phyloP scores from a whole-genome alignment of 768 basidiomycete species.

The Leucogyrophana mollusca region DNA sequence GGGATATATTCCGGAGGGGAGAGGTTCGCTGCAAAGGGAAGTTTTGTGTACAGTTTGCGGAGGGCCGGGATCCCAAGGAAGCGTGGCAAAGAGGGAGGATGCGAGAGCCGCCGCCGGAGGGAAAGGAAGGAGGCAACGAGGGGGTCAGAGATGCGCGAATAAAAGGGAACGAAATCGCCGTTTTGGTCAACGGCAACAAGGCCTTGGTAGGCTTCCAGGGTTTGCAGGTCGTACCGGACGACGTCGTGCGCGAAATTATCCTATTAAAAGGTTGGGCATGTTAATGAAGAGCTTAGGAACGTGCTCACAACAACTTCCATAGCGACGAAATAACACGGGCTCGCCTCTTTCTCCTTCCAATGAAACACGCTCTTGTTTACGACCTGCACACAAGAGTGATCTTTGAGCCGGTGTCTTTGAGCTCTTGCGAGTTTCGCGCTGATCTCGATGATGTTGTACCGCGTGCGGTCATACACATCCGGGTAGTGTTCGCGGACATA shows the following conservation, averaged over 20 bases:
- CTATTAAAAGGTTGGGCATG: conserved; percentile 36
- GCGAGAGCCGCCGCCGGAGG: conserved; percentile 58
- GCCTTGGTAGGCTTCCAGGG: conserved; percentile 81
- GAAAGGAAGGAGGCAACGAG: conserved; percentile 77
- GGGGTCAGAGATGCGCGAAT: conserved; percentile 82
- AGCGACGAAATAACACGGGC: conserved; percentile 91
- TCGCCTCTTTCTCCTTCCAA: conserved; percentile 71
- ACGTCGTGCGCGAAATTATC: conserved; percentile 98
- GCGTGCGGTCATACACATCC: conserved; percentile 90
- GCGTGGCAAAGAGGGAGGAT: conserved; percentile 55
- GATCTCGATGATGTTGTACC: conserved; percentile 95
- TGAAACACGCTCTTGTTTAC: conserved; percentile 82
- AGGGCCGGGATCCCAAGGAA: conserved; percentile 54
- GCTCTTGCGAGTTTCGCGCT: conserved; percentile 71
- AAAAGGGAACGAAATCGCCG: conserved; percentile 84
- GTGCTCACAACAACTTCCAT: conserved; percentile 84
- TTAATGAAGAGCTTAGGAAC: conserved; percentile 1
- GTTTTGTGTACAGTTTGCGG: conserved; percentile 59
- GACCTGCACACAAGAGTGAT: conserved; percentile 53
- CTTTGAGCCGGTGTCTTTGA: conserved; percentile 65
- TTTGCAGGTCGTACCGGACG: conserved; percentile 82
- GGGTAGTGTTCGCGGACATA: conserved; percentile 76
- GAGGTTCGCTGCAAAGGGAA: conserved; percentile 92
- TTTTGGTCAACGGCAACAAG: conserved; percentile 73
- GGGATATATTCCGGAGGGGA: conserved; percentile 89